Evolutionary conservation across 805 yeast genomes (phyloP), one percentile per base, ranked within the genome.

Genomic region (Kuraishia cidri): DNA sequence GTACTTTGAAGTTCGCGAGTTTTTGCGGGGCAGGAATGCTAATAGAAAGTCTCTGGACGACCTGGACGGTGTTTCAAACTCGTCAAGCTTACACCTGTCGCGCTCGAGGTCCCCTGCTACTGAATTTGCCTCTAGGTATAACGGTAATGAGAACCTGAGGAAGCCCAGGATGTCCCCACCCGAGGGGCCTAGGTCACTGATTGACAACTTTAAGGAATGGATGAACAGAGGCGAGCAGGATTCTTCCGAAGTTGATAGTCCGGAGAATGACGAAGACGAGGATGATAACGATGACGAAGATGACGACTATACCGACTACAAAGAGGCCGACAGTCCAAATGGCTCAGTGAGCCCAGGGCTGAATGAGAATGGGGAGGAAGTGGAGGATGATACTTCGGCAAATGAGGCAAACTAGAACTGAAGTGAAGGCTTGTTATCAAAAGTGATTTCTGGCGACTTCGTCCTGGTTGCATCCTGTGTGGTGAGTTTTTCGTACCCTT

Each of bases 1-100:
- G 32, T 87, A 87, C 54, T 77, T 82, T 40, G 95, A 88, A 53
- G 80, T 88, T 18, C 65, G 92, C 41, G 90, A 84, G 51, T 76
- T 77, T 41, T 52, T 84, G 46, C 58, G 78, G 40, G 40, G 48
- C 12, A 43, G 37, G n/a, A 35, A 36, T 18, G 14, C 19, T n/a
- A 14, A 25, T 15, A 32, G 12, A 6, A 24, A 26, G 15, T 12
- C 24, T 7, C 21, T 18, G 18, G 27, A 24, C 19, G 30, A 27
- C 16, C 14, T 13, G 4, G 20, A 16, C 12, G 13, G 17, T 4
- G 17, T 17, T 25, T 29, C 32, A 4, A 14, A 24, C n/a, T 22
- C 26, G 18, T 12, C 14, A 13, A 16, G 21, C 12, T 19, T 27
- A 8, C 14, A 19, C 11, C 24, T 30, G 5, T 41, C 23, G 37